Evolutionary conservation across 805 yeast species (phyloP), one percentile per base, ranked within the genome.

Genomic region (Limtongozyma cylindracea): DNA sequence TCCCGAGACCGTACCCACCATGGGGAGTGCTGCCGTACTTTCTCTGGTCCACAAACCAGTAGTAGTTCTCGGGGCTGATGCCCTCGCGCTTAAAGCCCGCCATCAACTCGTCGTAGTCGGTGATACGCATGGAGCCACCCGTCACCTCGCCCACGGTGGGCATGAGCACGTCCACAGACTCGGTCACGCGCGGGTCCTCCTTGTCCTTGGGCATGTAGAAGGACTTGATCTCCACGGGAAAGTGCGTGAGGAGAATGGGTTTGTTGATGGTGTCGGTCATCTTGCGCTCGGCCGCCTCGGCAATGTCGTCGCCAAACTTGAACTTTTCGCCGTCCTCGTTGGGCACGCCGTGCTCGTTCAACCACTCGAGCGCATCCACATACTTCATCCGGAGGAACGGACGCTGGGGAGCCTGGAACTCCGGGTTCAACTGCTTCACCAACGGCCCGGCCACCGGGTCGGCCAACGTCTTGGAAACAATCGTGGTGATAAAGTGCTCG

Each of bases 61-160:
- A 82, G 63, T 88, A 88, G 16, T 84, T 57, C 12, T 55, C 64
- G 25, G 77, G 59, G 43, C 67, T 69, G 38, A 88, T 76, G 26
- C 69, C 68, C 55, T 88, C 99, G 53, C 95, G 76, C 52, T 70
- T 69, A 61, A 84, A 73, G 23, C 93, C 95, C 21, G 66, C 91
- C 36, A 73, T 43, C 35, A 88, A 59, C 48, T 84, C 96, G 20
- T 77, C 78, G 27, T 60, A 50, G 37, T 66, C 64, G 30, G 60
- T 65, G 32, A 78, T 80, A 63, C 99, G 82, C 99, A 88, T 88
- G 21, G 96, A 84, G 27, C 98, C 99, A 47, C 99, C 99, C 20
- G 91, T 77, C 39, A 88, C 73, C 53, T 88, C 99, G 44, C 99
- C 99, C 27, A 88, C 99, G 36, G 77, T 84, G 37, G 99, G 99